These are phyloP conservation scores for Circinella umbellata DNA, from an alignment of 371 early-diverging fungal genomes.

Conservation along the genomic window DNA sequence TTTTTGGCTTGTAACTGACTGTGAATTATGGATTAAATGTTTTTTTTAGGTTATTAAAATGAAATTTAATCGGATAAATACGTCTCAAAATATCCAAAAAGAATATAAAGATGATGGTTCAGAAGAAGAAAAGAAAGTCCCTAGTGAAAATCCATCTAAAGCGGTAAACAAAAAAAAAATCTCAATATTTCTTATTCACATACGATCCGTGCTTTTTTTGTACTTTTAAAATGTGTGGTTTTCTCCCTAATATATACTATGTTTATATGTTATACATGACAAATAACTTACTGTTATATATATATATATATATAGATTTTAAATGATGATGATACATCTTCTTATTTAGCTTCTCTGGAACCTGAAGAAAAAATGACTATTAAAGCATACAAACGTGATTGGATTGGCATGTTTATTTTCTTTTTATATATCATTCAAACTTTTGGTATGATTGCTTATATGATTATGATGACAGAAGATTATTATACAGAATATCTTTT, in stretches of 20 bases:
- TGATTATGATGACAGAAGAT: slow-evolving; percentile 41
- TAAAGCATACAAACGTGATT: slow-evolving; percentile 41
- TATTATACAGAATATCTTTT: slow-evolving; percentile 37
- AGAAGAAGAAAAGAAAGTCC: slow-evolving; percentile 16
- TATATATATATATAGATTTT: background rate
- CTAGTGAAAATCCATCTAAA: slow-evolving; percentile 13
- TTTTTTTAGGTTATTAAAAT: background rate
- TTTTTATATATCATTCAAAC: slow-evolving; percentile 34
- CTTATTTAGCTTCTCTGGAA: slow-evolving; percentile 18
- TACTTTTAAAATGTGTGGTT: too few relatives aligned
- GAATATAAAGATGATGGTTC: slow-evolving; percentile 10
- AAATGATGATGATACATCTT: slow-evolving; percentile 3
- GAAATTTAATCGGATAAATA: background rate
- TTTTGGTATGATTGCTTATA: slow-evolving; percentile 38
- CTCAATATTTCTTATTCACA: too few relatives aligned
- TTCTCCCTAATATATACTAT: too few relatives aligned
- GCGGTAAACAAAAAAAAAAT: background rate
- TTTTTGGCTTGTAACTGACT: too few relatives aligned
- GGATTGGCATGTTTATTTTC: slow-evolving; percentile 29
- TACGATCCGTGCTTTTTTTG: too few relatives aligned
- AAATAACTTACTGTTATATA: too few relatives aligned
- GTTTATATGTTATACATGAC: too few relatives aligned
- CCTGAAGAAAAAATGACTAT: slow-evolving; percentile 38
- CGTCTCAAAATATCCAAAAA: background rate
- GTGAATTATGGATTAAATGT: background rate